Conservation (phyloP, 352 stramenopile species). For the Blastocystis sp. region DNA sequence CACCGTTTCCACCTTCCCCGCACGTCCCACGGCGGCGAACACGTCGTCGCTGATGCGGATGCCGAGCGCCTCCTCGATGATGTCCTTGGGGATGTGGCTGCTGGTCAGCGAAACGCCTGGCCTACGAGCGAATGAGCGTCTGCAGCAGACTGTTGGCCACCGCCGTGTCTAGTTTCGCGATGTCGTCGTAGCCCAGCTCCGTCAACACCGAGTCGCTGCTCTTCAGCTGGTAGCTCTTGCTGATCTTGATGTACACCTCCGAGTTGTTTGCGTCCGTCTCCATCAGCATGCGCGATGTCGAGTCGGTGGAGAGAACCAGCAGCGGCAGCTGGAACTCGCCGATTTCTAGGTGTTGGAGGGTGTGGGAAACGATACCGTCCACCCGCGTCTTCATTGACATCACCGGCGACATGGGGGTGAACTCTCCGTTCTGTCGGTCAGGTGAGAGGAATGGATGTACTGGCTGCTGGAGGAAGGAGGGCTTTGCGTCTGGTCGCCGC, state of each 20-base stretch:
- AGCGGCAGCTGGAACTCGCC: not conserved
- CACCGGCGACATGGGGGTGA: not conserved
- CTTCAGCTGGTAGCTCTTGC: not conserved
- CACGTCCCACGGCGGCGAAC: not conserved
- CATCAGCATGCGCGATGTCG: not conserved
- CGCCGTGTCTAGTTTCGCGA: not conserved
- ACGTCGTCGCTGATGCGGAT: not conserved
- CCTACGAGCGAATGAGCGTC: not conserved
- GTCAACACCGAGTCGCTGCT: not conserved
- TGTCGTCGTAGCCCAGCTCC: slow-evolving; percentile 18
- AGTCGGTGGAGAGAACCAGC: not conserved
- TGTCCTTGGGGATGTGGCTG: not conserved
- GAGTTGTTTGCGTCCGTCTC: not conserved
- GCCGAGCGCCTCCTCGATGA: not conserved
- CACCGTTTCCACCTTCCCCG: not conserved
- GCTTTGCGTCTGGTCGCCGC: not conserved
- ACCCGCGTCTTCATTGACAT: not conserved
- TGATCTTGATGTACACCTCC: slow-evolving; percentile 23
- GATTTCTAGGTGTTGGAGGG: not conserved
- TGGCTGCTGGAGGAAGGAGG: not conserved
- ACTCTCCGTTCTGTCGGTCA: not conserved
- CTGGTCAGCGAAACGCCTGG: too few relatives aligned
- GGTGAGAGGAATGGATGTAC: not conserved
- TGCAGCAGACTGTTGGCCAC: not conserved
- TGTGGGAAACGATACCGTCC: not conserved